Evolutionary conservation across 1,284 basidiomycete genomes (phyloP), one percentile per base, ranked within the genome.

Genomic region (Ceratobasidium papillatum): DNA sequence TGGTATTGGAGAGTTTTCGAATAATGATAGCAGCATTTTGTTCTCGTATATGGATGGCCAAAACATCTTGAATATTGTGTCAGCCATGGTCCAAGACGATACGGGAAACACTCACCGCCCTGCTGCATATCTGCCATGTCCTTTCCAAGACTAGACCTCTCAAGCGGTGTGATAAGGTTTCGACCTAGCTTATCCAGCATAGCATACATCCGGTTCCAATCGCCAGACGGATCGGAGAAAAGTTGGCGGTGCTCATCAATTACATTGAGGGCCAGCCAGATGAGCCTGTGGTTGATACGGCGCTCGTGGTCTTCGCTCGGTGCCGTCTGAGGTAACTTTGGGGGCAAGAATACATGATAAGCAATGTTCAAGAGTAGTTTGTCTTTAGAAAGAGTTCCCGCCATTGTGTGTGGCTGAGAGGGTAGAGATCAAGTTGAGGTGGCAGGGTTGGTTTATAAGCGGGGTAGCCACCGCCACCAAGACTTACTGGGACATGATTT

Each of bases 311-410:
- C 68, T 7, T 54, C 65, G 11, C 76, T 41, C 68, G 85, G 84
- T 38, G 82, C 78, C n/a, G 79, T 52, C 71, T 84, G 82, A 1
- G 85, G 85, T 1, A 86, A 78, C 47, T 82, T 78, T 0, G 82
- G 82, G 1, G 85, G 85, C 9, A 84, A 74, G 76, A 86, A 85
- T 0, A 86, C 78, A 77, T 84, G 82, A 72, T 83, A 80, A 61
- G 85, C 69, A 36, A 83, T 22, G 38, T 45, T 64, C 25, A 38
- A 25, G 56, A 58, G 30, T 32, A 58, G 11, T n/a, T 58, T 19
- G 3, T 58, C 30, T 12, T 3, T 4, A 9, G 52, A 12, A 11
- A 4, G 4, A 3, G 19, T 5, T 11, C 25, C 30, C 34, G 27
- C 3, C 34, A 58, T 58, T 17, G 45, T 47, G 19, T 47, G 45